These are phyloP conservation scores for Cryomyces minteri DNA, from an alignment of 495 filamentous ascomycete species.

Conservation along the genomic window DNA sequence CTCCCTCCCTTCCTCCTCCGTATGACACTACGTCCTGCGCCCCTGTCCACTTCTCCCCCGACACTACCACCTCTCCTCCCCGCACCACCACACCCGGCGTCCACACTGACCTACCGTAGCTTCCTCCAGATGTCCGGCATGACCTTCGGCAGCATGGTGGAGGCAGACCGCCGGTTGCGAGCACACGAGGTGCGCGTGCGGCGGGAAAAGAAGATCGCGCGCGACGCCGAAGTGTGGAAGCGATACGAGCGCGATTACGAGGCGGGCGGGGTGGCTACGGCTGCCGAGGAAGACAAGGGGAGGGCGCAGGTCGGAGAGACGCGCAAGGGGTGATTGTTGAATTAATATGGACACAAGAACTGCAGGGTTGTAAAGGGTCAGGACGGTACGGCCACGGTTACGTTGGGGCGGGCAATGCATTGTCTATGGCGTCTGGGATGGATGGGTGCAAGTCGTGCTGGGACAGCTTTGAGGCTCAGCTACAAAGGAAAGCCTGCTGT, in stretches of 20 bases:
- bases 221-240: conserved; percentile 44
- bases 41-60: not conserved
- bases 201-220: conserved; percentile 39
- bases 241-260: conserved; percentile 15
- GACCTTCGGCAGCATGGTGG: conserved; percentile 70
- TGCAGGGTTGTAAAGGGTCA: too few relatives aligned
- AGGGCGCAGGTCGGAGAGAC: too few relatives aligned
- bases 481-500: too few relatives aligned
- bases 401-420: too few relatives aligned
- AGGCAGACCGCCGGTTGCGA: conserved; percentile 58
- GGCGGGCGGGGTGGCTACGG: not conserved
- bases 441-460: too few relatives aligned
- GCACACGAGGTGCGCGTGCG: conserved; percentile 46
- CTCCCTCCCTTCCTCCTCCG: not conserved
- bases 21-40: not conserved
- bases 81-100: not conserved
- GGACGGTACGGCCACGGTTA: too few relatives aligned
- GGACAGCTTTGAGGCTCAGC: too few relatives aligned
- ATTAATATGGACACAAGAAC: too few relatives aligned
- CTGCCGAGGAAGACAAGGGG: too few relatives aligned
- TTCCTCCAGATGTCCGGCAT: conserved; percentile 79
- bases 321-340: too few relatives aligned
- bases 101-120: conserved; percentile 16
- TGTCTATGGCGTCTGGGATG: too few relatives aligned
- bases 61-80: not conserved